Evolutionary conservation across 805 yeast species (phyloP), one percentile per base, ranked within the genome.

Genomic region (Ogataea henricii): DNA sequence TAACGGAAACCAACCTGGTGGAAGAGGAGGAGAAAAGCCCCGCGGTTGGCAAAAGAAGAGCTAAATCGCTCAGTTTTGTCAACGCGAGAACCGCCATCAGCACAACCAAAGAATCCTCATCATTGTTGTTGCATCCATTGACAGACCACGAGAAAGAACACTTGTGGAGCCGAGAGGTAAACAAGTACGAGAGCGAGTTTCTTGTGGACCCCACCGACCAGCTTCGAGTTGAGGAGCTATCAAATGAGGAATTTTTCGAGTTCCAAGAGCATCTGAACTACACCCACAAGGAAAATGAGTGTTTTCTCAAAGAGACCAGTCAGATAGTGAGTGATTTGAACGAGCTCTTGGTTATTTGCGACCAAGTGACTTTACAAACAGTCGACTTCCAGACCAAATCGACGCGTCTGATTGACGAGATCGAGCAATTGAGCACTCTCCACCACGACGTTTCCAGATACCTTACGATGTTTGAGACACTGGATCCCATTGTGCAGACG

Each of bases 401-500:
- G 1, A 74, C 76, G 20, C 60, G 69, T 9, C 69, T 85, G 46
- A 68, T 83, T 43, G 63, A 63, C 1, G 74, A 76, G 46, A 78
- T 83, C 41, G 62, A 64, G 1, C 67, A 69, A 12, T 71, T 79
- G 44, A 67, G 68, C 16, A 51, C 53, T 1, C 68, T 82, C 33
- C 71, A 77, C 25, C 57, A 61, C 0, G 78, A 77, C 3, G 64
- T 89, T 20, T 70, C 74, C 16, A 44, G 57, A 1, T 74, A 79
- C 41, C 72, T 92, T 47, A 64, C 71, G 16, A 73, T 81, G 45
- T 91, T 89, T 62, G 90, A 86, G 53, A 72, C 79, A 17, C 69
- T 92, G 45, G 96, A 89, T 45, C 70, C 77, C 3, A 83, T 89
- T 34, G 84, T 88, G 30, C 77, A 81, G 47, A 74, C 76, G 35